Evolutionary conservation across 768 basidiomycete species (phyloP).

Genomic region (Suillus ampliporus): DNA sequence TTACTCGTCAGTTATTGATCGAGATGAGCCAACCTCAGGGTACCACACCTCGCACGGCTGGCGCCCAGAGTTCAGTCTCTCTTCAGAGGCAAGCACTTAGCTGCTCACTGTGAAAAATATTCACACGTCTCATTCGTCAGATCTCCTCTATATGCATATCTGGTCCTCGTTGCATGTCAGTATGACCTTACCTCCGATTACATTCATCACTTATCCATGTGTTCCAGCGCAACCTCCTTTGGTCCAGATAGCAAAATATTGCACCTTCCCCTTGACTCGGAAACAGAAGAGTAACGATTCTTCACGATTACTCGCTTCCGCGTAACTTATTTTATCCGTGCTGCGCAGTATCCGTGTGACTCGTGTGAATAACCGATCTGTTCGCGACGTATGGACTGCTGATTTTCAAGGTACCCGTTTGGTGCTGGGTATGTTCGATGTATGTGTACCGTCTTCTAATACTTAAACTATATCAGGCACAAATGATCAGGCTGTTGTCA

Average conservation of each 20-base stretch:
- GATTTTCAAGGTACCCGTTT: slow-evolving; percentile 55
- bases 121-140: slow-evolving; percentile 28
- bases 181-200: slow-evolving; percentile 14
- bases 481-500: slow-evolving; percentile 53
- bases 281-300: slow-evolving; percentile 44
- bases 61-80: slow-evolving; percentile 49
- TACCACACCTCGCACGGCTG: slow-evolving; percentile 34
- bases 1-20: slow-evolving; percentile 38
- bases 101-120: neutral
- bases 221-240: slow-evolving; percentile 58
- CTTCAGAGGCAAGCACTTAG: slow-evolving; percentile 25
- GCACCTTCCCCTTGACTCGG: slow-evolving; percentile 48
- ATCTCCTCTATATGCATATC: slow-evolving; percentile 58
- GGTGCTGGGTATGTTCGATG: slow-evolving; percentile 51
- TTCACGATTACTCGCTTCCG: neutral
- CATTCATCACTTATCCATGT: slow-evolving; percentile 10
- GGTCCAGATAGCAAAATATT: slow-evolving; percentile 57
- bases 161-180: slow-evolving; percentile 56
- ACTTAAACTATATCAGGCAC: slow-evolving; percentile 48
- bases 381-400: slow-evolving; percentile 63
- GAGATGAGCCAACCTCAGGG: slow-evolving; percentile 10
- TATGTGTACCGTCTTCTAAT: neutral
- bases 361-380: slow-evolving; percentile 42
- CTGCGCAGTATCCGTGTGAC: slow-evolving; percentile 19
- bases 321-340: slow-evolving; percentile 4